A percentile compares a stretch with the other conserved stretches of the same genome.
Evolutionary conservation across 352 stramenopile genomes (phyloP).

Genomic region (Globisporangium solare): DNA sequence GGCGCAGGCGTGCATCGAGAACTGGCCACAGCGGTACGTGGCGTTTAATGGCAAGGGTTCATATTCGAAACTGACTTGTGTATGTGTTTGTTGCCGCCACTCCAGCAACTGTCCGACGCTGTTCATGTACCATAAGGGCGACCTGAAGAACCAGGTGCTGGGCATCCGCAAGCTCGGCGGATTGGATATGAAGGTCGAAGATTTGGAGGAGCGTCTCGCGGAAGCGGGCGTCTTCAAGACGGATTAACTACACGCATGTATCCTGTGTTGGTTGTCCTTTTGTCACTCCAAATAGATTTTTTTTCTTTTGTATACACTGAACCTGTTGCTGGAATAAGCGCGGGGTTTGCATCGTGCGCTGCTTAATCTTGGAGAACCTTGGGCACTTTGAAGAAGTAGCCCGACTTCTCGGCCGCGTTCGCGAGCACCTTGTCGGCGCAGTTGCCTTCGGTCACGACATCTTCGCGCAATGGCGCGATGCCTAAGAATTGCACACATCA

Average conservation of each 20-base stretch:
- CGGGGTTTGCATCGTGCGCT: constrained; percentile 14
- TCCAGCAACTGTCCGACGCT: constrained; percentile 87
- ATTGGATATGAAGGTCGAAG: constrained; percentile 82
- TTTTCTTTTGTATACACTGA: not conserved
- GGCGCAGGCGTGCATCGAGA: constrained; percentile 87
- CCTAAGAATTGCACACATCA: constrained; percentile 9
- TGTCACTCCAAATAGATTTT: constrained; percentile 12
- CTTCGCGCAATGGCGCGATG: constrained; percentile 58
- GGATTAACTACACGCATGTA: constrained; percentile 15
- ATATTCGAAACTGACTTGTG: not conserved
- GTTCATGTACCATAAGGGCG: constrained; percentile 91
- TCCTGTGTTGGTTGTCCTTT: not conserved
- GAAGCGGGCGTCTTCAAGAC: constrained; percentile 67
- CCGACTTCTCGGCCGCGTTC: constrained; percentile 70
- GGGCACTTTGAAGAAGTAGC: constrained; percentile 85
- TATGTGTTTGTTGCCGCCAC: not conserved
- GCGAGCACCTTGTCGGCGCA: constrained; percentile 62
- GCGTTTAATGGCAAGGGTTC: not conserved
- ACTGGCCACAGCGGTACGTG: constrained; percentile 80
- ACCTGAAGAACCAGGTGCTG: constrained; percentile 87
- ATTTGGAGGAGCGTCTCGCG: constrained; percentile 87
- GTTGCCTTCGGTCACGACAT: constrained; percentile 74
- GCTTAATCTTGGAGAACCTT: constrained; percentile 80
- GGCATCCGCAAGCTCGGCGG: constrained; percentile 86
- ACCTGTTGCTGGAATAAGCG: no score